These are phyloP conservation scores for Chaetomium globosum DNA, from an alignment of 2,329 filamentous ascomycete genomes.

Conservation along the genomic window DNA sequence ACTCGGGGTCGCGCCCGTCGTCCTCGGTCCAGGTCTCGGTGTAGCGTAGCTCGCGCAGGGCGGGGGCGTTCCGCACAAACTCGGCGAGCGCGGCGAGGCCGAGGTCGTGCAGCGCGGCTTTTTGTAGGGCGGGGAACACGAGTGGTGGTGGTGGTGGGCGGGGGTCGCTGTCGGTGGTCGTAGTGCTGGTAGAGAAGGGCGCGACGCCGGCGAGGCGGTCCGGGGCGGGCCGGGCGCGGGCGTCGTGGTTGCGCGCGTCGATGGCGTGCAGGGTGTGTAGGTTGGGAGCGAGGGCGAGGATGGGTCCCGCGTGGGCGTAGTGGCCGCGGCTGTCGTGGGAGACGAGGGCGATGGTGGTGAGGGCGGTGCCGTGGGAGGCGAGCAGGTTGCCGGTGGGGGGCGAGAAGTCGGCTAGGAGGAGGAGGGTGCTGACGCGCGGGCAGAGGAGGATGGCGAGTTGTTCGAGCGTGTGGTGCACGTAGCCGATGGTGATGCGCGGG, in stretches of 20 bases:
- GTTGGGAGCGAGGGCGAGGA: neutral
- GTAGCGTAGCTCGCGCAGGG: neutral
- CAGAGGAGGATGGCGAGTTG: neutral
- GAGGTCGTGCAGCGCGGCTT: neutral
- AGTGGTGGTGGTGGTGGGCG: no score
- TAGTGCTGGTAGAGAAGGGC: no score
- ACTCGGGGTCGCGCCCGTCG: no score
- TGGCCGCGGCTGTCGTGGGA: neutral
- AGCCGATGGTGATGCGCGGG: neutral
- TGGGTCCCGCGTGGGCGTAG: neutral
- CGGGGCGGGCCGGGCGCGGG: no score
- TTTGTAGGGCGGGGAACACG: neutral
- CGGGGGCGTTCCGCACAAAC: neutral
- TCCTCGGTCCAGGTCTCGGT: neutral
- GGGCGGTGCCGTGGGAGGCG: neutral
- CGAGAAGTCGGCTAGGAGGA: neutral
- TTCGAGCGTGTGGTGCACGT: neutral
- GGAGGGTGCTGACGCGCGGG: neutral
- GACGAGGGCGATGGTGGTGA: neutral
- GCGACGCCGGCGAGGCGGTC: no score
- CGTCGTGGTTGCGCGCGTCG: neutral
- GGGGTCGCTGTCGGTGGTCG: no score
- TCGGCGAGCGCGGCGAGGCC: neutral
- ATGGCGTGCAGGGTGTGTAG: neutral
- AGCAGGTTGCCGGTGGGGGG: neutral